Base-by-base conservation (phyloP, 495 filamentous ascomycete genomes). In the Chaetomium cochliodes region DNA sequence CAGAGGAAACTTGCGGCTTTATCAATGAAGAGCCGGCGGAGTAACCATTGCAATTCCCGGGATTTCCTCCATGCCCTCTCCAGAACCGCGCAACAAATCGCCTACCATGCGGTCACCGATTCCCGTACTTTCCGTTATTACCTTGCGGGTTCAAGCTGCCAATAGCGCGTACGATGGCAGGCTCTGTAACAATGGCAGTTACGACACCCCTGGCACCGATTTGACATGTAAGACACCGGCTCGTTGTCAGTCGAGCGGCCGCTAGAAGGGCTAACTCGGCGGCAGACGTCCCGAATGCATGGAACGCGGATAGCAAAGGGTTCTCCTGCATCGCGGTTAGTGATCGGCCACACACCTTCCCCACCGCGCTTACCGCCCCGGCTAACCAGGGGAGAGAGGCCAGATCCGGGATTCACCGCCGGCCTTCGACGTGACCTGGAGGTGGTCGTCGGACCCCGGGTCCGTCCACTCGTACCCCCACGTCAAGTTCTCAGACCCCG, bases 391-490 rank as follows among this genome's bases (percentile, higher is more conserved):
- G 28, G 42, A 9, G 11, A 9, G 11, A 39, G 33, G 41, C 22
- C 66, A 74, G 72, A 60, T 74, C 23, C 70, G 68, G 30, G 67
- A 71, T 59, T 69, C 66, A 64, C 72, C 72, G 65, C 67, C 72
- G 20, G 41, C 69, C 2, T 73, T 74, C 49, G 69, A 69, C n/a
- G 67, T 71, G 23, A 74, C 69, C 30, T 74, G 72, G 72, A 55
- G 49, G 30, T 74, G 72, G 72, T 54, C 65, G 16, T 50, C 56
- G 37, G 50, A 66, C 28, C 60, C 69, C 12, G 60, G 58, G 20
- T 62, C 58, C 6, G 72, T 74, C 22, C 70, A 74, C 39, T 74
- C 72, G 28, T 74, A 73, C 58, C 70, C 72, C 65, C 72, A 74
- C 67, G 72, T 74, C 58, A 74, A 74, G 46, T 54, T 74, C n/a